phyloP scores from a whole-genome alignment of 2,329 filamentous ascomycete genomes.

The Tolypocladium sp. region DNA sequence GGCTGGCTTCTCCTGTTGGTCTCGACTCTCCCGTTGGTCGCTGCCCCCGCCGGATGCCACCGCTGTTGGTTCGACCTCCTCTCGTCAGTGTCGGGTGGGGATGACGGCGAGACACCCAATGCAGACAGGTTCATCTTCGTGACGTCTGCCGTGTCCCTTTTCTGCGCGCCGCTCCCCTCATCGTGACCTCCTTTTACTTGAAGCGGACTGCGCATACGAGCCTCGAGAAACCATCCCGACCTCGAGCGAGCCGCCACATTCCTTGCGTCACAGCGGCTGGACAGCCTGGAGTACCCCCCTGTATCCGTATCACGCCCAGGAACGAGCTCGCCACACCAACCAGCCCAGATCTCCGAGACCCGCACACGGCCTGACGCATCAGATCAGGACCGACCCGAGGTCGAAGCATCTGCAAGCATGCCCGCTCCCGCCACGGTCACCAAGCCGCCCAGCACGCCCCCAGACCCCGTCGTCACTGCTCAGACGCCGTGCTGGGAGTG shows the following conservation, averaged over 20 bases:
- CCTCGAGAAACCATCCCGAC: neutral
- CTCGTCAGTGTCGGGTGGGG: neutral
- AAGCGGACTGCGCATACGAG: neutral
- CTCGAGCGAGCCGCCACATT: neutral
- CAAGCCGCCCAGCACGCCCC: neutral
- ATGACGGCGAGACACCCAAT: neutral
- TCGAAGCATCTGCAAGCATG: neutral
- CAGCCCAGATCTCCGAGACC: neutral
- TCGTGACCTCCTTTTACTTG: neutral
- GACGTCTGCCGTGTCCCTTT: neutral
- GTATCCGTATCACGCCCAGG: neutral
- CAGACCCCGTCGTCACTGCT: neutral
- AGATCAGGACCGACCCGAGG: neutral
- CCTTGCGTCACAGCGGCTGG: neutral
- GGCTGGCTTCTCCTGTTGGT: neutral
- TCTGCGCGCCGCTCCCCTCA: neutral
- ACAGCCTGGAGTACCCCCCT: too few species aligned
- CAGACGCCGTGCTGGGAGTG: slow-evolving; percentile 31
- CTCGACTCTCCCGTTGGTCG: neutral
- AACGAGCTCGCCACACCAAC: neutral
- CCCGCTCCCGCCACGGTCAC: neutral
- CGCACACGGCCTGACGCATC: neutral
- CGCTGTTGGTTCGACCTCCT: neutral
- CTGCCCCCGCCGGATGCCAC: neutral
- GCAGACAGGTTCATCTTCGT: too few species aligned